Evolutionary conservation across 192 early-diverging fungal species (phyloP).

Genomic region (Helicostylum pulchrum): DNA sequence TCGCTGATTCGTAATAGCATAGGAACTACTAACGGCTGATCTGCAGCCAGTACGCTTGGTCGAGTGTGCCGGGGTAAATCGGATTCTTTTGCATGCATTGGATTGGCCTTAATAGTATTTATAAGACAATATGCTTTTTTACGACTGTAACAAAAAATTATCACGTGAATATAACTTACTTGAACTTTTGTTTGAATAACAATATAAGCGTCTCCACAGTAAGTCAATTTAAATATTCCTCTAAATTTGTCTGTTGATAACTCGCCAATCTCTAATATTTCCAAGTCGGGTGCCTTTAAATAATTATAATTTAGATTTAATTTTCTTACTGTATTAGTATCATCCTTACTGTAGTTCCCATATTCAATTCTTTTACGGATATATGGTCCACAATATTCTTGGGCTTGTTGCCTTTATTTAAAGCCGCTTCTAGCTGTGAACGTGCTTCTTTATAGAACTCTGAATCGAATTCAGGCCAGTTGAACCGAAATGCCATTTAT

Average conservation of each 20-base stretch:
- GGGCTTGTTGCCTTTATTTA: slow-evolving; percentile 93
- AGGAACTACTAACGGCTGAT: slow-evolving; percentile 91
- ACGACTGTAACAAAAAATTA: neutral
- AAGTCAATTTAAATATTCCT: slow-evolving; percentile 93
- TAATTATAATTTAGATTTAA: neutral
- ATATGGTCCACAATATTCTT: slow-evolving; percentile 93
- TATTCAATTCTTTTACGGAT: slow-evolving; percentile 86
- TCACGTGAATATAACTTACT: slow-evolving; percentile 4
- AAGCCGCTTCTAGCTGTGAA: slow-evolving; percentile 78
- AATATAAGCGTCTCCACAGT: slow-evolving; percentile 90
- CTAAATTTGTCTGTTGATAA: slow-evolving; percentile 89
- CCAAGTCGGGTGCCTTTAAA: slow-evolving; percentile 84
- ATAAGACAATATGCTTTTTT: neutral
- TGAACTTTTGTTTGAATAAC: slow-evolving; percentile 89
- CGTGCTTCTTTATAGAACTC: slow-evolving; percentile 83
- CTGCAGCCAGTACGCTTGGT: slow-evolving; percentile 77
- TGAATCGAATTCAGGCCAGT: slow-evolving; percentile 85
- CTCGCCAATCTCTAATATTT: slow-evolving; percentile 97
- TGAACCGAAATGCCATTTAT: slow-evolving; percentile 84
- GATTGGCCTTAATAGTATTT: slow-evolving; percentile 66
- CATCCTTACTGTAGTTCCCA: slow-evolving; percentile 79
- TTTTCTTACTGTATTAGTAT: neutral
- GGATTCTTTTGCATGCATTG: slow-evolving; percentile 57
- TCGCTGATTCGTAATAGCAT: slow-evolving; percentile 91
- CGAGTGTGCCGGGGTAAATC: slow-evolving; percentile 58